Conservation (phyloP, 192 early-diverging fungal genomes). For the Phlyctochytrium bullatum region DNA sequence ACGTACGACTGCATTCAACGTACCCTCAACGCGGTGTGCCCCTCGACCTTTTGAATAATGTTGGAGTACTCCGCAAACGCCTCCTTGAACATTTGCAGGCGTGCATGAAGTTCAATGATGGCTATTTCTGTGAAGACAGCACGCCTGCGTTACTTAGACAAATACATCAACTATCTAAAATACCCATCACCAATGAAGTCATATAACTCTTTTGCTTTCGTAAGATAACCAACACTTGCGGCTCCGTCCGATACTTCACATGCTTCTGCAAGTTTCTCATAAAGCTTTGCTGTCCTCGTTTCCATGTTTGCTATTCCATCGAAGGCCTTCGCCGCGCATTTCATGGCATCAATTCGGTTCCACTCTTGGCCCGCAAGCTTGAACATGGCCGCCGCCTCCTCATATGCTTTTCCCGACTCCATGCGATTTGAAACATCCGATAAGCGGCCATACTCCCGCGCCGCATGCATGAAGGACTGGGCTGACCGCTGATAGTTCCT, state of each 20-base stretch:
- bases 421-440: background rate
- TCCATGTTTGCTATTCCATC: background rate
- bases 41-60: too few relatives aligned
- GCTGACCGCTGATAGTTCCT: background rate
- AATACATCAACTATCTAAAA: too few relatives aligned
- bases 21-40: background rate
- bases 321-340: background rate
- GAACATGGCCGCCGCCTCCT: background rate
- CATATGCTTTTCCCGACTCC: background rate
- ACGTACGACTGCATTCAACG: too few relatives aligned
- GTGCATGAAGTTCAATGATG: background rate
- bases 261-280: background rate
- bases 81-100: background rate
- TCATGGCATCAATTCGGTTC: too few relatives aligned
- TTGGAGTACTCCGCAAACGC: conserved; percentile 1
- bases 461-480: background rate
- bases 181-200: background rate
- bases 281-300: background rate
- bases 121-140: too few relatives aligned
- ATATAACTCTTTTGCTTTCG: conserved; percentile 4
- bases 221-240: background rate
- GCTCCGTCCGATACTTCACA: background rate
- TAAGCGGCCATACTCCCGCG: background rate
- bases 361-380: background rate
- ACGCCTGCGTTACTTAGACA: too few relatives aligned